Percentiles rank a stretch among this genome's conserved stretches.
Evolutionary conservation across 768 basidiomycete species (phyloP).

Genomic region (Mycena polygramma): DNA sequence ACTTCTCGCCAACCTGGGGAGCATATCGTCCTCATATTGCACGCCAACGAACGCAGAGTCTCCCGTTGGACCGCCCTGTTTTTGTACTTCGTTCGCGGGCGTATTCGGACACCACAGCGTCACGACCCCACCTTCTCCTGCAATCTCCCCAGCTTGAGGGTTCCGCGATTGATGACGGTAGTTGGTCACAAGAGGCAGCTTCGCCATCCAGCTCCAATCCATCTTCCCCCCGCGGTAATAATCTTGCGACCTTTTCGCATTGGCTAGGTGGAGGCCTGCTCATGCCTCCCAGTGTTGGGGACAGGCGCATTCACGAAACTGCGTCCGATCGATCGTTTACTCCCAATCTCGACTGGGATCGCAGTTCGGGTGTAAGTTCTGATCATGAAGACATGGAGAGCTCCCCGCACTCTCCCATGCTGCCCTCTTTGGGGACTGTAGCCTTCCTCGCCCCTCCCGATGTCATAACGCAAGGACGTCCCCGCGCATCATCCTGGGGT

Average conservation of each 20-base stretch:
- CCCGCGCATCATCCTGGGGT: neutral
- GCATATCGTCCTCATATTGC: neutral
- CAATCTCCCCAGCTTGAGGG: neutral
- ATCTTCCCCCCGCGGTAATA: neutral
- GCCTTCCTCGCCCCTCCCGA: neutral
- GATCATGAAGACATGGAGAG: neutral
- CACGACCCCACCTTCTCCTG: neutral
- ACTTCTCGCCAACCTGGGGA: neutral
- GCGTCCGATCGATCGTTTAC: neutral
- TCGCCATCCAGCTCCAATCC: neutral
- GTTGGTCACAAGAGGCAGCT: neutral
- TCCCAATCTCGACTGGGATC: constrained; percentile 4
- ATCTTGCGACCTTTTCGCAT: neutral
- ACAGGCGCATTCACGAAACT: neutral
- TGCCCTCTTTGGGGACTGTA: neutral
- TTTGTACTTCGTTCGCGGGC: neutral
- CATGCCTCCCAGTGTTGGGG: neutral
- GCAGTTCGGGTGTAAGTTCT: neutral
- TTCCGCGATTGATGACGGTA: neutral
- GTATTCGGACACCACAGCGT: neutral
- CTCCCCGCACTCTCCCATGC: neutral
- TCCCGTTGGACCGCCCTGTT: neutral
- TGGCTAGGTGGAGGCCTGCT: neutral
- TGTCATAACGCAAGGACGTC: neutral
- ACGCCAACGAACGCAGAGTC: neutral